Evolutionary conservation across 1,284 basidiomycete genomes (phyloP).

Genomic region (Laetiporus sulphureus): DNA sequence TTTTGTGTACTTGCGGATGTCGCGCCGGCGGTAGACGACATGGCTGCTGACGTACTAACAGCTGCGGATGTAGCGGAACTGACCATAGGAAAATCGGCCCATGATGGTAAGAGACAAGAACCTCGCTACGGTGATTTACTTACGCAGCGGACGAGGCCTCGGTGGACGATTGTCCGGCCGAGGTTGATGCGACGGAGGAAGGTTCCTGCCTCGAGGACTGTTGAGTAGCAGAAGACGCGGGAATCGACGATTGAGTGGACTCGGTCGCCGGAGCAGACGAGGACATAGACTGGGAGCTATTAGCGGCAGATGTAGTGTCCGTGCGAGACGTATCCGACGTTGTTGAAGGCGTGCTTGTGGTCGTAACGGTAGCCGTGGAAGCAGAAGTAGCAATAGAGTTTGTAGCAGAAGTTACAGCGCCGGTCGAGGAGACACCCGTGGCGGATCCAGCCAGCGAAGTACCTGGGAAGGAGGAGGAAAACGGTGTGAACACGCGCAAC

Average conservation of each 20-base stretch:
- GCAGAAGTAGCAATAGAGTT: too few relatives aligned
- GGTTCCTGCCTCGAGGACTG: neutral
- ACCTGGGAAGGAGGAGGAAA: too few relatives aligned
- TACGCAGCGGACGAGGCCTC: neutral
- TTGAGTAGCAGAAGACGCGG: constrained; percentile 5
- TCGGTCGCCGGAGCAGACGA: constrained; percentile 3
- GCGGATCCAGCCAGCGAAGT: too few relatives aligned
- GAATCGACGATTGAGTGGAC: constrained; percentile 1
- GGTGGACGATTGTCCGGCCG: neutral
- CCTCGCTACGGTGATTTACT: neutral
- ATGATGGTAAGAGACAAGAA: neutral
- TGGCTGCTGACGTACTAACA: too few relatives aligned
- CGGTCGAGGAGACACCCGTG: too few relatives aligned
- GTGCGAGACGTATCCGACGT: constrained; percentile 1
- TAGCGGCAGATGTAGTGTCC: neutral
- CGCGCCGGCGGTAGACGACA: too few relatives aligned
- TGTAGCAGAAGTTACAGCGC: too few relatives aligned
- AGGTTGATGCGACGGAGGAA: neutral
- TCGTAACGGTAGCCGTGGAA: neutral
- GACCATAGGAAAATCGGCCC: neutral
- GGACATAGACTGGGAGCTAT: constrained; percentile 6
- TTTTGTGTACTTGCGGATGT: too few relatives aligned
- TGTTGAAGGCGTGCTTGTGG: neutral
- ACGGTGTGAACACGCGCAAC: too few relatives aligned
- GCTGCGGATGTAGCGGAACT: neutral